These are phyloP conservation scores for Chondrus crispus DNA, from an alignment of 23 red algal species.

Conservation along the genomic window DNA sequence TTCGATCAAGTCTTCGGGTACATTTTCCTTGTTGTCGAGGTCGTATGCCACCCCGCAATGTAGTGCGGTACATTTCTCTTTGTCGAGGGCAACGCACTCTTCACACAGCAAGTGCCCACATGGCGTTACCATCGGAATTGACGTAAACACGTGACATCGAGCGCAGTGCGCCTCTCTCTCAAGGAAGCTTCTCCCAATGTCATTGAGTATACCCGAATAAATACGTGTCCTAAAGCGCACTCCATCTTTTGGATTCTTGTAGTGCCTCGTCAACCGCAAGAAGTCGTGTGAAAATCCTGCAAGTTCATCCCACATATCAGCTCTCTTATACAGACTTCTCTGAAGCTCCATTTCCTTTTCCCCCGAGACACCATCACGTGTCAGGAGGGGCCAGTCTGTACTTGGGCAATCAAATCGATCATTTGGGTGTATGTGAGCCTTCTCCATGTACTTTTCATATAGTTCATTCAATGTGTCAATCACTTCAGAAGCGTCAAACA, in stretches of 20 bases:
- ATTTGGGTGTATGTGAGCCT: not conserved
- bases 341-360: not conserved
- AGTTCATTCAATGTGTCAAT: slow-evolving; percentile 30
- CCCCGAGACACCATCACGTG: not conserved
- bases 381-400: not conserved
- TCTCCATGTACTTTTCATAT: not conserved
- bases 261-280: not conserved
- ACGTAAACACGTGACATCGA: not conserved
- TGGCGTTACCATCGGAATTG: slow-evolving; percentile 39
- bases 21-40: not conserved
- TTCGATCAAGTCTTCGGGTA: slow-evolving; percentile 87
- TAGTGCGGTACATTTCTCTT: slow-evolving; percentile 4
- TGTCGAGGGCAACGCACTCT: slow-evolving; percentile 22
- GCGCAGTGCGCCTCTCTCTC: not conserved
- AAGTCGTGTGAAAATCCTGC: not conserved
- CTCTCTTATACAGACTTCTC: not conserved
- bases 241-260: not conserved
- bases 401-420: slow-evolving; percentile 37
- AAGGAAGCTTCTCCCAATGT: slow-evolving; percentile 20
- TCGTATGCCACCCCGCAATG: not conserved
- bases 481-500: slow-evolving; percentile 1
- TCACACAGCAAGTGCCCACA: slow-evolving; percentile 58
- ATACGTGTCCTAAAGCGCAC: not conserved
- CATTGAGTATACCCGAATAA: slow-evolving; percentile 25
- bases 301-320: not conserved